phyloP scores from a whole-genome alignment of 441 rosid species.

The Eugenia klotzschiana region DNA sequence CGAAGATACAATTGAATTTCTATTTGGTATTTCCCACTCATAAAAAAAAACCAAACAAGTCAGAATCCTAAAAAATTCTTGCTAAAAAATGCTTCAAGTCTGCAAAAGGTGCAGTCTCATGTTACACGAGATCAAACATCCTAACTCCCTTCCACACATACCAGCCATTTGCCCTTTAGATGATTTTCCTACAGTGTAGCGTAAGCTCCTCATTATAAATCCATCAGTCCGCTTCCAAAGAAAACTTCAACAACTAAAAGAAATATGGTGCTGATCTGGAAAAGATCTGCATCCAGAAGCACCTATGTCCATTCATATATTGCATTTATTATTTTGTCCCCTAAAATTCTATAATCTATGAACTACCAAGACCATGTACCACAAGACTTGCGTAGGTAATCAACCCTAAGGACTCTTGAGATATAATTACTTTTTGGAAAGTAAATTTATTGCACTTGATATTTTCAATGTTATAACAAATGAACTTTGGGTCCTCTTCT shows the following conservation, averaged over 20 bases:
- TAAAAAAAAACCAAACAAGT: neutral
- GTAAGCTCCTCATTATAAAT: neutral
- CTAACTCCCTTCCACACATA: neutral
- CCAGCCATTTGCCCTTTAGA: neutral
- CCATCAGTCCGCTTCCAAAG: neutral
- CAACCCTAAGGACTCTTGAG: neutral
- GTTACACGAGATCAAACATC: neutral
- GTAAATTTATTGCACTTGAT: neutral
- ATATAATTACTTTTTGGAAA: neutral
- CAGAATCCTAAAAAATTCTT: neutral
- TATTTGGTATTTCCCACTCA: neutral
- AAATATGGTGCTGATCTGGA: neutral
- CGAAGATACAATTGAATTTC: neutral
- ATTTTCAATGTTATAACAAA: neutral
- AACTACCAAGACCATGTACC: neutral
- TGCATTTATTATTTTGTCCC: neutral
- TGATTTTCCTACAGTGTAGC: neutral
- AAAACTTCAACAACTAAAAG: neutral
- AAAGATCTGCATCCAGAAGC: neutral
- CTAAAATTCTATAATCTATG: neutral
- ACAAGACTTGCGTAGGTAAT: neutral
- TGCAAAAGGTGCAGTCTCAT: neutral
- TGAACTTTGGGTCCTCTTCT: too few species aligned
- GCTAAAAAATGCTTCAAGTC: neutral
- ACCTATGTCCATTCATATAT: neutral